These are phyloP conservation scores for Hypoxylon sp. DNA, from an alignment of 2,329 filamentous ascomycete species.

Conservation along the genomic window DNA sequence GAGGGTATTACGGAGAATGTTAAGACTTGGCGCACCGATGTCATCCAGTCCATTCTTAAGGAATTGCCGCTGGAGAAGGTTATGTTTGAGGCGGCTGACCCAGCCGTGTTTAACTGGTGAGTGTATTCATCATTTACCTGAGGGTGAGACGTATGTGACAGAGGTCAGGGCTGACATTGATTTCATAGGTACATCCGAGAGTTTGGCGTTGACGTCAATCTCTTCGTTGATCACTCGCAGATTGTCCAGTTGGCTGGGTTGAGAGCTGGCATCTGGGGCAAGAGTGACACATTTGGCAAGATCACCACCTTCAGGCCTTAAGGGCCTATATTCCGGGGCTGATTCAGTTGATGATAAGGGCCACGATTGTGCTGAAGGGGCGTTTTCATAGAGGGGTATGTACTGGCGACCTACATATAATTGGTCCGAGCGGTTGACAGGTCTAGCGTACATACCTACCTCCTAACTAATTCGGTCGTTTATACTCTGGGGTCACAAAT, in stretches of 20 bases:
- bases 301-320: constrained; percentile 57
- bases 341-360: background rate
- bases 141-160: background rate
- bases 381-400: background rate
- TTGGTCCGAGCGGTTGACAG: background rate
- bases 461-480: background rate
- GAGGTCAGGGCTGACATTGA: background rate
- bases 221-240: constrained; percentile 71
- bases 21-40: constrained; percentile 67
- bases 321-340: background rate
- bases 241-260: constrained; percentile 69
- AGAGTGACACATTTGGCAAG: constrained; percentile 69
- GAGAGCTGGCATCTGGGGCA: constrained; percentile 68
- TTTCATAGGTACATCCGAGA: constrained; percentile 59
- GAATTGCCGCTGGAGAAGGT: constrained; percentile 66
- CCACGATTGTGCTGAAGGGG: background rate
- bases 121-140: constrained; percentile 2
- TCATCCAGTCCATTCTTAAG: constrained; percentile 66
- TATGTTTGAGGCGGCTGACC: constrained; percentile 72
- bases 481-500: background rate
- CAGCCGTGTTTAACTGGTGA: constrained; percentile 70
- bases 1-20: constrained; percentile 73
- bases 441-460: background rate
- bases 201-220: constrained; percentile 70
- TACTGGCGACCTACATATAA: background rate